Base-by-base conservation (phyloP, 2,329 filamentous ascomycete genomes). In the Trichophyton schoenleinii region DNA sequence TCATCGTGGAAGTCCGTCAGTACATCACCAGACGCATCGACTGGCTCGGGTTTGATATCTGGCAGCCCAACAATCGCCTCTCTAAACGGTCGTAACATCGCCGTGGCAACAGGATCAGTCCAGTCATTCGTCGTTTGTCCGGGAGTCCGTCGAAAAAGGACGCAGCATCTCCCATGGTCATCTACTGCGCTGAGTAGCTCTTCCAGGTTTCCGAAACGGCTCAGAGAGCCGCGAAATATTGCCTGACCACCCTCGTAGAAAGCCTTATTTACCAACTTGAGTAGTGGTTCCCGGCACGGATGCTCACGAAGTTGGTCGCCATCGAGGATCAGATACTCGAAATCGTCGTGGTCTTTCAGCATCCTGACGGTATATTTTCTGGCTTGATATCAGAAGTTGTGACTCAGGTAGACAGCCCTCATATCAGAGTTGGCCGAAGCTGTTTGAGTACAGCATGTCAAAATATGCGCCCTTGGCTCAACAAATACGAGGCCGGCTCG, bases 51-150 rank as follows among this genome's bases (percentile, higher is more conserved):
- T 11, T 60, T 41, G 42, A 46, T 22, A n/a, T 59, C 18, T 48
- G 28, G 28, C 18, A 58, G 11, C 3, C 55, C 55, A 4, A 34
- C 11, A 36, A 58, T 36, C 5, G 13, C 5, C 34, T 58, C 55
- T 20, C 15, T 34, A 41, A 38, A 58, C 28, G 28, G 34, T 18
- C 34, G 34, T n/a, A 58, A 11, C 60, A 60, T 58, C 13, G 62
- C 60, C 8, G 58, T 53, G 1, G 62, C 62, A 15, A 63, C 62
- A 15, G 62, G 62, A 53, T 52, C 57, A 18, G 53, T 34, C 49
- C 31, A 46, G 7, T 38, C 34, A 15, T 60, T 57, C 31, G 60
- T 20, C 2, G 34, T 6, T 36, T 20, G 20, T 22, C 34, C 34
- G 5, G 34, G 15, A 15, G 52, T 15, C 8, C 62, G 46, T 41